Evolutionary conservation across 352 stramenopile genomes (phyloP).

Genomic region (Globisporangium paroecandrum): DNA sequence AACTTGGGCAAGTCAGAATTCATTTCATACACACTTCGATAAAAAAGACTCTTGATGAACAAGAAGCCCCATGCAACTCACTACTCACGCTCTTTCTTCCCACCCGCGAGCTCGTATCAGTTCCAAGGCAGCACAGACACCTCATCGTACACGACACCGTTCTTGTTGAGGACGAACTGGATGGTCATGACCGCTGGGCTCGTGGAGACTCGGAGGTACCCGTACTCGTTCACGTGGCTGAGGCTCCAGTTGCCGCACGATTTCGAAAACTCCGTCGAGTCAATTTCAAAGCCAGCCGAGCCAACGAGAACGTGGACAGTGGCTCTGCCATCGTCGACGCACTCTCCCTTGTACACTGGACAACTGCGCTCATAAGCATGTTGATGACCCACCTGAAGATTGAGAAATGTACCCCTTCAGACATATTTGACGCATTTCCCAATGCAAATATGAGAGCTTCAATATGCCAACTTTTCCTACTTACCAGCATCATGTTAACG

Average conservation of each 20-base stretch:
- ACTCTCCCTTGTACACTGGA: conserved; percentile 63
- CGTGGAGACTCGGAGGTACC: conserved; percentile 52
- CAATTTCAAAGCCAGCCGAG: conserved; percentile 64
- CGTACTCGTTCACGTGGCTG: conserved; percentile 61
- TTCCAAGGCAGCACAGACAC: conserved; percentile 36
- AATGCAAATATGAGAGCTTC: background rate
- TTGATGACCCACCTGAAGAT: conserved; percentile 72
- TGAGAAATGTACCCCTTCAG: conserved; percentile 1
- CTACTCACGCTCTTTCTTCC: background rate
- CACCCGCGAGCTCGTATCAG: background rate
- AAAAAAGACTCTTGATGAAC: no score
- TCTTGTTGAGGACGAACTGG: conserved; percentile 68
- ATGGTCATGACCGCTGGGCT: conserved; percentile 38
- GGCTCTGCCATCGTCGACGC: conserved; percentile 42
- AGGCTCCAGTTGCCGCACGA: conserved; percentile 68
- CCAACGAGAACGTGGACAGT: conserved; percentile 79
- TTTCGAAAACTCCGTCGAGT: conserved; percentile 45
- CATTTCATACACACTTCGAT: background rate
- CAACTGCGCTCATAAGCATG: conserved; percentile 90
- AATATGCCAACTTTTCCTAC: background rate
- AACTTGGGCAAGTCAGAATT: background rate
- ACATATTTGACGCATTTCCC: background rate
- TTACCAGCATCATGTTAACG: conserved; percentile 88
- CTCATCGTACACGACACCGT: conserved; percentile 64
- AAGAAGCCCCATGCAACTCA: background rate